Evolutionary conservation across 768 basidiomycete genomes (phyloP).

Genomic region (Lactarius sanguifluus): DNA sequence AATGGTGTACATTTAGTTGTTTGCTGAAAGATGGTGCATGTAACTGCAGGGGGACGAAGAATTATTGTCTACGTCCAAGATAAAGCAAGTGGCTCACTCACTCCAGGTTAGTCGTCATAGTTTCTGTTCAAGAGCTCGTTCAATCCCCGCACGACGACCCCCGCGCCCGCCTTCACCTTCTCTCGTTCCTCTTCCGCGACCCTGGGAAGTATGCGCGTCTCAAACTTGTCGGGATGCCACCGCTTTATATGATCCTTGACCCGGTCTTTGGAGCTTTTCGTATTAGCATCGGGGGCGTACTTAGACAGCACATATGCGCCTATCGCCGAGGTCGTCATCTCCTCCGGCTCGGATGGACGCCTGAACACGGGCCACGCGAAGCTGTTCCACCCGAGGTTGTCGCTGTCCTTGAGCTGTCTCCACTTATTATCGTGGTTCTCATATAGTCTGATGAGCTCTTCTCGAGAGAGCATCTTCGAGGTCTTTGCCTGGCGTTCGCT

Average conservation of each 20-base stretch:
- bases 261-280: slow-evolving; percentile 62
- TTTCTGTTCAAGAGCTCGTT: slow-evolving; percentile 64
- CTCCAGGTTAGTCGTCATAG: slow-evolving; percentile 29
- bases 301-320: slow-evolving; percentile 62
- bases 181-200: slow-evolving; percentile 64
- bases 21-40: slow-evolving; percentile 26
- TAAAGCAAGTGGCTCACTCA: slow-evolving; percentile 20
- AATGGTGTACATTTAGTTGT: slow-evolving; percentile 30
- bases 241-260: slow-evolving; percentile 70
- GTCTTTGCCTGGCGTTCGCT: slow-evolving; percentile 43
- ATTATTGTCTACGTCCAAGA: slow-evolving; percentile 2
- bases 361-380: slow-evolving; percentile 77
- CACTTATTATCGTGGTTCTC: slow-evolving; percentile 64
- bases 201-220: slow-evolving; percentile 62
- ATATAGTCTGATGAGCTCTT: slow-evolving; percentile 56
- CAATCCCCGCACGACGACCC: slow-evolving; percentile 65
- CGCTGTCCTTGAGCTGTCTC: slow-evolving; percentile 42
- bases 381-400: slow-evolving; percentile 57
- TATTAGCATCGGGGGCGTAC: slow-evolving; percentile 53
- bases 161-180: slow-evolving; percentile 70
- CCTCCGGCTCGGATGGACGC: slow-evolving; percentile 55
- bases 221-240: slow-evolving; percentile 86
- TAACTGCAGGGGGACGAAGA: slow-evolving; percentile 17
- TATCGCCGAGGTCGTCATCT: slow-evolving; percentile 56
- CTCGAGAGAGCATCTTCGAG: slow-evolving; percentile 50